A percentile compares a stretch with the other conserved stretches of the same genome.
Evolutionary conservation across 169 alveolate genomes (phyloP).

Genomic region (Plasmodium knowlesi): DNA sequence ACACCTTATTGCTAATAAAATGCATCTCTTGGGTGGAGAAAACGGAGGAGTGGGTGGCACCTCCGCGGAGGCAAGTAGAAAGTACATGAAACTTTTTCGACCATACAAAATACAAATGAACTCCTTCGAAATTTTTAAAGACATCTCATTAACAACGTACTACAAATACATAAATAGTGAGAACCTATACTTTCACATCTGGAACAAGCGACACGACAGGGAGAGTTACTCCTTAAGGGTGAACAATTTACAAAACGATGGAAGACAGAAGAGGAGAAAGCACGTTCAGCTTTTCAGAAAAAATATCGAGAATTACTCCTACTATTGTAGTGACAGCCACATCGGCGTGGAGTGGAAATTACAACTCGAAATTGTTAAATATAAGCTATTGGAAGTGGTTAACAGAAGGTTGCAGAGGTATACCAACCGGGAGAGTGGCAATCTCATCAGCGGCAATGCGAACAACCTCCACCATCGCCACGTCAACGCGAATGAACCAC

Average conservation of each 20-base stretch:
- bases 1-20: constrained; percentile 41
- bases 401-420: constrained; percentile 16
- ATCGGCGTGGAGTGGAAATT: constrained; percentile 43
- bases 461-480: not conserved
- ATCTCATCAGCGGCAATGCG: not conserved
- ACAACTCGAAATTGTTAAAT: constrained; percentile 33
- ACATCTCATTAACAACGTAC: constrained; percentile 16
- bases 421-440: not conserved
- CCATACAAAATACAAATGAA: constrained; percentile 18
- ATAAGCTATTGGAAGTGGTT: constrained; percentile 18
- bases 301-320: constrained; percentile 8
- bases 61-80: not conserved
- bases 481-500: not conserved
- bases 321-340: not conserved
- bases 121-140: constrained; percentile 25
- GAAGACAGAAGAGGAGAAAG: not conserved
- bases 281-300: not conserved
- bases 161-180: constrained; percentile 36
- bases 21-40: constrained; percentile 16
- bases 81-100: constrained; percentile 10
- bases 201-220: constrained; percentile 35
- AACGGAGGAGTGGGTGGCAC: not conserved
- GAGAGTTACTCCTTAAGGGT: constrained; percentile 7
- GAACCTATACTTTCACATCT: constrained; percentile 28
- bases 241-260: not conserved